phyloP scores from a whole-genome alignment of 805 yeast genomes.

The Isabelozyma gotoi region DNA sequence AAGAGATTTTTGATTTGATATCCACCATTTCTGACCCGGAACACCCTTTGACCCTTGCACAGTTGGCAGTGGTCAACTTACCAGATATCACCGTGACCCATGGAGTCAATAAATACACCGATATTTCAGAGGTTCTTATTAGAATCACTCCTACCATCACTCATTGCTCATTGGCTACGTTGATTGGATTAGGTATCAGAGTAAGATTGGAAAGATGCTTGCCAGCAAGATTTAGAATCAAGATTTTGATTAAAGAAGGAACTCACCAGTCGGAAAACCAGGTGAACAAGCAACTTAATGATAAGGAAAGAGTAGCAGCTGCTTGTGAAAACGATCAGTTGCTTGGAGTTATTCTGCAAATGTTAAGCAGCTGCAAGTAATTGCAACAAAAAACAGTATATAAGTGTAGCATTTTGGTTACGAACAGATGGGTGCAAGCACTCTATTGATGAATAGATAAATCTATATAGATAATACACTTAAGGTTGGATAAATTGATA shows the following conservation, averaged over 20 bases:
- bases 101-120: constrained; percentile 33
- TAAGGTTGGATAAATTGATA: too few species aligned
- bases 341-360: constrained; percentile 83
- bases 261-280: constrained; percentile 95
- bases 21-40: constrained; percentile 94
- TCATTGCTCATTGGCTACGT: constrained; percentile 93
- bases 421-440: too few species aligned
- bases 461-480: too few species aligned
- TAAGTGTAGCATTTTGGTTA: too few species aligned
- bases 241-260: constrained; percentile 81
- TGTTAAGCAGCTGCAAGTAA: constrained; percentile 77
- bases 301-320: constrained; percentile 96
- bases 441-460: too few species aligned
- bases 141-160: constrained; percentile 96
- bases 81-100: constrained; percentile 74
- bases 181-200: constrained; percentile 91
- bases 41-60: constrained; percentile 93
- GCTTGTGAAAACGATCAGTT: constrained; percentile 97
- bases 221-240: constrained; percentile 79
- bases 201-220: constrained; percentile 87
- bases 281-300: constrained; percentile 94
- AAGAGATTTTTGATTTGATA: constrained; percentile 85
- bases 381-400: background rate
- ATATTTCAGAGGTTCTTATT: constrained; percentile 73
- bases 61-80: constrained; percentile 87